A percentile compares a stretch with the other conserved stretches of the same genome.
Conservation (phyloP, 306 rosid genomes). For the Inga oerstediana region DNA sequence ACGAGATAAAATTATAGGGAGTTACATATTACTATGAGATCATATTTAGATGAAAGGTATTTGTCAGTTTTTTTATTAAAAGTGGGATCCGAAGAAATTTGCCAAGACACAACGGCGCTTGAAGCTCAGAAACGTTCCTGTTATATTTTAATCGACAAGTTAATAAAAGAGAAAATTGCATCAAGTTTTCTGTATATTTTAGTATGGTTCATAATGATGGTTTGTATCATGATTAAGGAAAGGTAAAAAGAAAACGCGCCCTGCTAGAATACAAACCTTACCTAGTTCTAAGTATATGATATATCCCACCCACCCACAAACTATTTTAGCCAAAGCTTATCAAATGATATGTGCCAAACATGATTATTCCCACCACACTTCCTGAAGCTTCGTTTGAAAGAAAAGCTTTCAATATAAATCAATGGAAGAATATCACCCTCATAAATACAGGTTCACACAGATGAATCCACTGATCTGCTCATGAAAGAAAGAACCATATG, state of each 20-base stretch:
- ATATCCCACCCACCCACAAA: no score
- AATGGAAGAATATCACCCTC: not conserved
- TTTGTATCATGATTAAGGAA: not conserved
- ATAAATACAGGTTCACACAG: slow-evolving; percentile 29
- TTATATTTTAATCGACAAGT: not conserved
- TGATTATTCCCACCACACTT: not conserved
- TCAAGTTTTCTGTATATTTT: not conserved
- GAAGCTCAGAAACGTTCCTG: not conserved
- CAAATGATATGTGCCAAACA: not conserved
- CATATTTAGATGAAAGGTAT: not conserved
- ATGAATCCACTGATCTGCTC: slow-evolving; percentile 29
- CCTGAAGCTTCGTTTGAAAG: no score
- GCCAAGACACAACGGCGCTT: not conserved
- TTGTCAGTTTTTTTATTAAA: not conserved
- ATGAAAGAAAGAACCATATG: slow-evolving; percentile 5
- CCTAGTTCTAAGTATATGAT: not conserved
- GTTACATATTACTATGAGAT: not conserved
- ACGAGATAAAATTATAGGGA: no score
- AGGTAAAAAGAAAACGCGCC: not conserved
- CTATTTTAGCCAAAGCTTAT: not conserved
- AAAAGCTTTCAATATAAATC: not conserved
- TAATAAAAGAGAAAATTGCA: not conserved
- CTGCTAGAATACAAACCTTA: no score
- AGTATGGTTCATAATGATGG: not conserved
- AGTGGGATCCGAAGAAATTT: no score